phyloP scores from a whole-genome alignment of 805 yeast genomes.

The Zygotorulaspora danielsina region DNA sequence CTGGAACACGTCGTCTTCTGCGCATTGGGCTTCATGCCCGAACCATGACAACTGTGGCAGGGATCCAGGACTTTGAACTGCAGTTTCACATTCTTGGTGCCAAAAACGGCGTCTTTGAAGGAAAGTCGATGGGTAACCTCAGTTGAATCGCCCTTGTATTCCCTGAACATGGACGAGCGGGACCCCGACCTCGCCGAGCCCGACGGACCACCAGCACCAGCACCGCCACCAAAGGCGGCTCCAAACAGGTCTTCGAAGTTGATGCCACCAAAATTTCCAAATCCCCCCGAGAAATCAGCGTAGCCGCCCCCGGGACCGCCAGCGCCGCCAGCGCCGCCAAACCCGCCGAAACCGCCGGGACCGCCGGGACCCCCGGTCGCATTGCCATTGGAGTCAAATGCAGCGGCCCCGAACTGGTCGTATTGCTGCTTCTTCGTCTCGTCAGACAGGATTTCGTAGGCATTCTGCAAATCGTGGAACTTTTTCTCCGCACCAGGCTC shows the following conservation, averaged over 20 bases:
- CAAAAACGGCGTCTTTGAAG: constrained; percentile 85
- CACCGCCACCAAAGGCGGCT: constrained; percentile 45
- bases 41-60: constrained; percentile 77
- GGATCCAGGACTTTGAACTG: constrained; percentile 69
- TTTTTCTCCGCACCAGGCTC: constrained; percentile 81
- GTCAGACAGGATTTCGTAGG: constrained; percentile 87
- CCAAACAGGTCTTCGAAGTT: constrained; percentile 65
- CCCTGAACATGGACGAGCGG: constrained; percentile 44
- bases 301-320: constrained; percentile 37
- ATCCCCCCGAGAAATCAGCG: constrained; percentile 19
- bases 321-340: constrained; percentile 43
- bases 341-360: constrained; percentile 47
- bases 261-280: constrained; percentile 44
- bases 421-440: constrained; percentile 81
- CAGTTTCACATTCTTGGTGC: constrained; percentile 58
- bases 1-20: constrained; percentile 73
- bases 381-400: constrained; percentile 61
- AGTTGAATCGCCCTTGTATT: constrained; percentile 83
- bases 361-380: constrained; percentile 48
- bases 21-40: constrained; percentile 72
- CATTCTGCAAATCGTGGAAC: constrained; percentile 90
- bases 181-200: constrained; percentile 26
- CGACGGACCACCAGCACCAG: constrained; percentile 31
- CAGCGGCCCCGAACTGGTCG: constrained; percentile 88
- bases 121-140: constrained; percentile 71